Base-by-base conservation (phyloP, 2,329 filamentous ascomycete genomes). In the Aspergillus unguis region DNA sequence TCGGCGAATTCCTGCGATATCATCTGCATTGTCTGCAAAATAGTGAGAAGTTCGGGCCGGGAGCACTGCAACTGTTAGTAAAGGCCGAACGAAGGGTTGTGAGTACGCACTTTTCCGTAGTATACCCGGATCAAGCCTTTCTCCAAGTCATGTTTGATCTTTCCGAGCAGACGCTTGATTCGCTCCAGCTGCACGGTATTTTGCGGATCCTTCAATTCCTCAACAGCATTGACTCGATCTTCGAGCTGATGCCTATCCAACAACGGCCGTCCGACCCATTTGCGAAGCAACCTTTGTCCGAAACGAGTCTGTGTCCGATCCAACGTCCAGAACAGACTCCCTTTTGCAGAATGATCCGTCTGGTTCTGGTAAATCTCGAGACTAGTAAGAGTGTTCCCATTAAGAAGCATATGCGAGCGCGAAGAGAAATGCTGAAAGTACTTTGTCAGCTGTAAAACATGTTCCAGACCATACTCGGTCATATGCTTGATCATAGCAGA, bases 401-500 rank as follows among this genome's bases (percentile, higher is more conserved):
- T 96, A 55, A 99, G 77, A 3, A 97, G 78, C 94, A 99, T 97
- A 66, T 97, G 92, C 10, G 92, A 92, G 35, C 92, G 81, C 6
- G 92, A 90, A 62, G 89, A 96, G 73, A 99, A 99, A 2, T 91
- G 90, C 62, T 96, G 87, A 65, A 99, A 99, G 74, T 97, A 96
- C 63, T 95, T 96, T 1, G 94, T 97, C 40, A 99, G 76, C 64
- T 96, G 88, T 62, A 99, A 96, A 48, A 99, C 90, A 75, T 97
- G 91, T 70, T 97, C 88, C 23, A 99, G 79, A 0, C 91, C 91
- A 68, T 96, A 99, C 59, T 96, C 92, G 17, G 85, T 86, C 62
- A 99, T 77, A 65, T 99, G 92, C 1, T 82, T 89, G 62, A 99
- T 97, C 92, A 99, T 96, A 8, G 92, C 88, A 3, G 94, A 96